A percentile compares a stretch with the other conserved stretches of the same genome.
Conservation (phyloP, 1,284 basidiomycete species). For the Rhodotorula sp. region DNA sequence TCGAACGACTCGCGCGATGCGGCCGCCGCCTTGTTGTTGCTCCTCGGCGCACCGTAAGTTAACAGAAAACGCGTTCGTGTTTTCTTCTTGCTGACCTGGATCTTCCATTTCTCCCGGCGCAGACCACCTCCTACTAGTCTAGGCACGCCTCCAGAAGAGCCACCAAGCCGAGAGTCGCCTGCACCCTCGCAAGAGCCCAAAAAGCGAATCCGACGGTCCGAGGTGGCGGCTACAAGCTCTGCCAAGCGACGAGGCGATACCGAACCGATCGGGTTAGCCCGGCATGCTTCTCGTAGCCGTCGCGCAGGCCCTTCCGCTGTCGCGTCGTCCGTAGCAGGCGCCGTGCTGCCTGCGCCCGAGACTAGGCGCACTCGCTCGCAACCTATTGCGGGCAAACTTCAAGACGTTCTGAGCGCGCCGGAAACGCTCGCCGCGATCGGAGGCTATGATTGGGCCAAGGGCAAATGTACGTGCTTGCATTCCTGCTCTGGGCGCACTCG, state of each 20-base stretch:
- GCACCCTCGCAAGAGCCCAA: no score
- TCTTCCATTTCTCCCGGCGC: neutral
- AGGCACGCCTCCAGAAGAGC: no score
- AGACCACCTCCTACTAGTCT: neutral
- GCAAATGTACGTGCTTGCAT: slow-evolving; percentile 6
- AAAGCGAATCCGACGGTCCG: no score
- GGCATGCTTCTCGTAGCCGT: no score
- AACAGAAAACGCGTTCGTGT: neutral
- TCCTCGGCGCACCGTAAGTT: slow-evolving; percentile 10
- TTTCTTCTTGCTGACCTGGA: neutral
- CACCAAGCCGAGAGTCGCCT: no score
- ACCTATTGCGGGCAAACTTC: slow-evolving; percentile 22
- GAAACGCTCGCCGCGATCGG: slow-evolving; percentile 24
- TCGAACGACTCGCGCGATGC: slow-evolving; percentile 9
- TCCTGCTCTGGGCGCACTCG: neutral
- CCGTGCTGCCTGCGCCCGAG: neutral
- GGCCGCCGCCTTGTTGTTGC: slow-evolving; percentile 12
- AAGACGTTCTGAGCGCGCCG: slow-evolving; percentile 27
- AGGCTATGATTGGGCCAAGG: slow-evolving; percentile 27
- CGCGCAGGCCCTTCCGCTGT: no score
- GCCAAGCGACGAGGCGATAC: no score
- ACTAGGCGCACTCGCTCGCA: slow-evolving; percentile 21
- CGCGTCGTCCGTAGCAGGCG: neutral
- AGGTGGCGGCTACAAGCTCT: no score
- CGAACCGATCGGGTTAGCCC: no score